These are phyloP conservation scores for Colletotrichum phormii DNA, from an alignment of 2,329 filamentous ascomycete genomes.

Conservation along the genomic window DNA sequence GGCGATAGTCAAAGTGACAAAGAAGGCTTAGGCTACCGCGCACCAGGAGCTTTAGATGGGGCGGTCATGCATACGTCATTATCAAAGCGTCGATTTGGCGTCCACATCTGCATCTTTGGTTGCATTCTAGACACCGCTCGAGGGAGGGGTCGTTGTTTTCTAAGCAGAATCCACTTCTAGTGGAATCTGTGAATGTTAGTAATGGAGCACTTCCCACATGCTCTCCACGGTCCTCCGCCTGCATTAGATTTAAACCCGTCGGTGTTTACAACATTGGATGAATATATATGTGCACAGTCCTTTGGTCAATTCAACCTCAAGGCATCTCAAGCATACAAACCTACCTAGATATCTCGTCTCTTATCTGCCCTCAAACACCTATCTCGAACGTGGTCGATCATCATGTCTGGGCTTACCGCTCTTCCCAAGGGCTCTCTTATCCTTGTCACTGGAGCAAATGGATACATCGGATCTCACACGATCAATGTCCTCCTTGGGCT, in stretches of 20 bases:
- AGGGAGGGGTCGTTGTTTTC: background rate
- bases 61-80: background rate
- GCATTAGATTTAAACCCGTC: background rate
- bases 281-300: background rate
- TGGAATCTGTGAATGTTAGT: background rate
- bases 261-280: background rate
- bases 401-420: conserved; percentile 30
- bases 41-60: background rate
- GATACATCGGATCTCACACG: conserved; percentile 54
- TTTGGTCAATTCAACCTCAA: background rate
- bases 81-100: background rate
- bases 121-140: background rate
- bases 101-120: background rate
- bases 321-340: background rate
- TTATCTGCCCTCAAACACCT: background rate
- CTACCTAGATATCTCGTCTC: background rate
- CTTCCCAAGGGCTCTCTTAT: conserved; percentile 47
- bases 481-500: conserved; percentile 49
- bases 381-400: background rate
- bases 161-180: conserved; percentile 3
- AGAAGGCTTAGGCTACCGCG: background rate
- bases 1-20: background rate
- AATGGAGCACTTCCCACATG: background rate
- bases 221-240: background rate
- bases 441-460: conserved; percentile 56